Conservation (phyloP, 2,329 filamentous ascomycete species). For the Coleophoma cylindrospora region DNA sequence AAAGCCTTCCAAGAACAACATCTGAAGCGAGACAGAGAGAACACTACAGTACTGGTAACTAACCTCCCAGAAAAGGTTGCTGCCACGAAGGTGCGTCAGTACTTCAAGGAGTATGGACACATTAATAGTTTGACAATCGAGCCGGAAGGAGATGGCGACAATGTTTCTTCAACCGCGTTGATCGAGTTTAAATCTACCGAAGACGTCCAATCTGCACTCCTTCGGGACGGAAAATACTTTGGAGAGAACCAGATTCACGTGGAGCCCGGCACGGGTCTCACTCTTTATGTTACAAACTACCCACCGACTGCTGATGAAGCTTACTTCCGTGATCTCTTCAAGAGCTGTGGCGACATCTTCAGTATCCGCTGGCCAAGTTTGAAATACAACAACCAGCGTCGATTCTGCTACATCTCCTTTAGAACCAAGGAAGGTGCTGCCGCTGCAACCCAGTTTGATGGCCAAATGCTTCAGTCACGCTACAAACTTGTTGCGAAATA, state of each 20-base stretch:
- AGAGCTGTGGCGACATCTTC: constrained; percentile 73
- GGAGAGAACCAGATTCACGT: constrained; percentile 70
- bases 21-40: constrained; percentile 80
- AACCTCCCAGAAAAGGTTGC: constrained; percentile 68
- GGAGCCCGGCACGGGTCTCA: constrained; percentile 69
- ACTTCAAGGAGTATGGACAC: constrained; percentile 85
- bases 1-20: constrained; percentile 28
- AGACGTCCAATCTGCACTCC: constrained; percentile 75
- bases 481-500: constrained; percentile 73
- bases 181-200: constrained; percentile 82
- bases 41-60: constrained; percentile 77
- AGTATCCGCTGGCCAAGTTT: constrained; percentile 87
- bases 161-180: constrained; percentile 62
- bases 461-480: constrained; percentile 61
- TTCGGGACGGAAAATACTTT: constrained; percentile 76
- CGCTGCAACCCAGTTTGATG: constrained; percentile 69
- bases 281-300: constrained; percentile 88
- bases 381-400: constrained; percentile 79
- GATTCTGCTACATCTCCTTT: constrained; percentile 97
- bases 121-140: constrained; percentile 73
- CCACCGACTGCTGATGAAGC: constrained; percentile 69
- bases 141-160: constrained; percentile 54
- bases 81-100: constrained; percentile 73
- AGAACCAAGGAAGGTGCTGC: constrained; percentile 61
- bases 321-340: constrained; percentile 65